Evolutionary conservation across 345 rosid species (phyloP), one percentile per base, ranked within the genome.

Genomic region (Microcos paniculata): DNA sequence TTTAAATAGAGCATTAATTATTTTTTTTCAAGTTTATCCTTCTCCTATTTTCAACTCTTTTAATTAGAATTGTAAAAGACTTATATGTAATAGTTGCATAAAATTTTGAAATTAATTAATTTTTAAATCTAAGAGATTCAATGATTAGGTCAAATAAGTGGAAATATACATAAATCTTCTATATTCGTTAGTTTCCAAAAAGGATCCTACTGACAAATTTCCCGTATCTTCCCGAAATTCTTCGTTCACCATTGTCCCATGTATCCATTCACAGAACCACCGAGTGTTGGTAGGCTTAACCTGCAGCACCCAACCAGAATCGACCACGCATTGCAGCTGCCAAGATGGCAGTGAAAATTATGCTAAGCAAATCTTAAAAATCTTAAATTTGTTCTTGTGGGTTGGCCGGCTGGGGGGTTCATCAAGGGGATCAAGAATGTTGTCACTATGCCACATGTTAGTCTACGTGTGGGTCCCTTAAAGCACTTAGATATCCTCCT

Each of bases 201-300:
- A n/a, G n/a, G n/a, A n/a, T n/a, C n/a, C n/a, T n/a, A n/a, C n/a
- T n/a, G n/a, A n/a, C n/a, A n/a, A n/a, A 51, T 51, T 23, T 38
- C 58, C 59, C 38, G 42, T 61, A 74, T 74, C 78, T 53, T 53
- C 65, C 61, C 19, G 4, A 57, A 78, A 55, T 78, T 64, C 69
- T 46, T 58, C 26, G 63, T 18, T 62, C 26, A n/a, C n/a, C 38
- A 49, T 40, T 56, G 74, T 5, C 57, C 64, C 59, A 9, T 35
- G 6, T 35, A 24, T 18, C 70, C 42, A 62, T 62, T 68, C n/a
- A 74, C 1, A 30, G 61, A 70, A 62, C 42, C 71, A 43, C 78
- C 63, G 68, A 21, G 42, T 69, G 78, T 24, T 24, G 23, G 12
- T 43, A 2, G 19, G 49, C 6, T 6, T 45, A 14, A 46, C 35